phyloP scores from a whole-genome alignment of 1,139 yeast genomes.

The Pneumocystis murina region DNA sequence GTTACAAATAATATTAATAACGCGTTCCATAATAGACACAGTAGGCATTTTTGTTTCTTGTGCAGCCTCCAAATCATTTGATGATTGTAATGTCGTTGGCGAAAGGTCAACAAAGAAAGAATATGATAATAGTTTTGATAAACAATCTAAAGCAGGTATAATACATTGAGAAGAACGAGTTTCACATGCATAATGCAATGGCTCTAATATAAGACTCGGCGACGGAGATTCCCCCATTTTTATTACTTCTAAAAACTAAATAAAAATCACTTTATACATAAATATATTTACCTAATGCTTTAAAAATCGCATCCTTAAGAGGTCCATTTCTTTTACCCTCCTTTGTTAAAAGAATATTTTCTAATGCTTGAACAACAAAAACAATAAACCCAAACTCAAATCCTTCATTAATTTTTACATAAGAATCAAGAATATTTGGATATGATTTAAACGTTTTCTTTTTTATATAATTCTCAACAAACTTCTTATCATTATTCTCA shows the following conservation, averaged over 20 bases:
- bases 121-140: conserved; percentile 51
- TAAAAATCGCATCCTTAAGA: conserved; percentile 29
- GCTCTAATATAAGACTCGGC: conserved; percentile 41
- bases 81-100: conserved; percentile 24
- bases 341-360: conserved; percentile 32
- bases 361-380: conserved; percentile 36
- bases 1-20: conserved; percentile 69
- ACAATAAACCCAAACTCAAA: conserved; percentile 18
- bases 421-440: not conserved
- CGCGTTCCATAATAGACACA: conserved; percentile 58
- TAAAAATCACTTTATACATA: conserved; percentile 1
- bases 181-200: conserved; percentile 45
- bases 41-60: conserved; percentile 40
- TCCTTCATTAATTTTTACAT: not conserved
- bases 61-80: conserved; percentile 19
- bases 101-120: conserved; percentile 41
- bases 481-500: not conserved
- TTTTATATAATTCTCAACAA: not conserved
- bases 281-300: conserved; percentile 27
- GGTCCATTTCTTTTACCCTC: conserved; percentile 36
- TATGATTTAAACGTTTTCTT: not conserved
- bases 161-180: conserved; percentile 38
- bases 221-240: conserved; percentile 25
- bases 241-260: conserved; percentile 14
- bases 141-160: conserved; percentile 45